Conservation (phyloP, 768 basidiomycete species). For the Filobasidium floriforme region DNA sequence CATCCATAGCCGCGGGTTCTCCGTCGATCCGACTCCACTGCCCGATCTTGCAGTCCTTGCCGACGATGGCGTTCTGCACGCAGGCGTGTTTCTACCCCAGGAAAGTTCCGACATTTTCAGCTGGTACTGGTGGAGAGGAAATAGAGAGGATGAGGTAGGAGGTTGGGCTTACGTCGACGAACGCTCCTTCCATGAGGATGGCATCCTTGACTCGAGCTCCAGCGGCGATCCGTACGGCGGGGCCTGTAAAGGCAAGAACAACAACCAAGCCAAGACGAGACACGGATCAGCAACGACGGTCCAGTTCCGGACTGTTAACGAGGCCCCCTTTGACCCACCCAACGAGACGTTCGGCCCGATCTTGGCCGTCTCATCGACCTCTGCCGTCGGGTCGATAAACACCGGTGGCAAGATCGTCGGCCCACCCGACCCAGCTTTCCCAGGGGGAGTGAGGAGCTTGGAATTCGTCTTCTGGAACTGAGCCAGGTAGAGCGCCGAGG, state of each 20-base stretch:
- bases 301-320: too few species aligned
- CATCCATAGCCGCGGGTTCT: slow-evolving; percentile 25
- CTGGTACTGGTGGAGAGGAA: too few species aligned
- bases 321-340: slow-evolving; percentile 5
- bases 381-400: slow-evolving; percentile 48
- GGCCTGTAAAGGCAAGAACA: slow-evolving; percentile 34
- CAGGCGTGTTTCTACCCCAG: slow-evolving; percentile 40
- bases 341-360: slow-evolving; percentile 47
- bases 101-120: too few species aligned
- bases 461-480: slow-evolving; percentile 46
- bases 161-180: slow-evolving; percentile 37
- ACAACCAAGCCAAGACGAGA: neutral
- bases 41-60: slow-evolving; percentile 46
- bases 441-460: slow-evolving; percentile 35
- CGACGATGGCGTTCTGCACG: slow-evolving; percentile 47
- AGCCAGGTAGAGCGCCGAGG: slow-evolving; percentile 47
- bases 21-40: slow-evolving; percentile 49
- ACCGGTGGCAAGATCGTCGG: slow-evolving; percentile 45
- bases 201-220: slow-evolving; percentile 47
- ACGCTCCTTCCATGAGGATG: slow-evolving; percentile 46
- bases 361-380: slow-evolving; percentile 46
- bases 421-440: slow-evolving; percentile 19
- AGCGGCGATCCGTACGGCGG: slow-evolving; percentile 41
- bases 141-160: neutral
- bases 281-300: neutral